Percentiles rank a stretch among this genome's conserved stretches.
Conservation (phyloP, 1,284 basidiomycete species). For the Cryptococcus floricola region DNA sequence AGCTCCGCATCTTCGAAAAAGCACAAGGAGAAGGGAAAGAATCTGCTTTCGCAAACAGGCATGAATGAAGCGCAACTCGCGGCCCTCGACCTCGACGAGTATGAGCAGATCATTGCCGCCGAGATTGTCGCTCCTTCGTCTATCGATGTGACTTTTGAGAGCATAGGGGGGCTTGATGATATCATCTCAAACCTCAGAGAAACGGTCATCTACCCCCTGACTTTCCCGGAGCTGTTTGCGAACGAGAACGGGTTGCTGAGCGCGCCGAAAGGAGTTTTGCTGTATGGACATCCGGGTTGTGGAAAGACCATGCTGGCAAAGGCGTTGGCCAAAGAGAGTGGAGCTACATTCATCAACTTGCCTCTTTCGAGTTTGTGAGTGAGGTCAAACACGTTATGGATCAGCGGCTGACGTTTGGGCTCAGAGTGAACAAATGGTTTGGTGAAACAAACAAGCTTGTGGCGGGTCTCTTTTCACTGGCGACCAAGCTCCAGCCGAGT, state of each 20-base stretch:
- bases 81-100: constrained; percentile 53
- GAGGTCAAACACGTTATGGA: constrained; percentile 35
- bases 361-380: constrained; percentile 60
- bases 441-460: constrained; percentile 98
- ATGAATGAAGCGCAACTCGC: constrained; percentile 48
- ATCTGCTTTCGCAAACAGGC: constrained; percentile 39
- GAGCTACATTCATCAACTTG: constrained; percentile 94
- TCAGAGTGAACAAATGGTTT: constrained; percentile 84
- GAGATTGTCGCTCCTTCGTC: constrained; percentile 54
- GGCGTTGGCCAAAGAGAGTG: constrained; percentile 91
- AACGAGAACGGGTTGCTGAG: constrained; percentile 57
- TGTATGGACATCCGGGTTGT: constrained; percentile 88
- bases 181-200: constrained; percentile 89
- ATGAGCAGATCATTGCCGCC: constrained; percentile 55
- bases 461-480: constrained; percentile 73
- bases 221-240: constrained; percentile 85
- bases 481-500: constrained; percentile 66
- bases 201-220: constrained; percentile 92
- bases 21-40: constrained; percentile 42
- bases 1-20: constrained; percentile 30
- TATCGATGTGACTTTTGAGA: constrained; percentile 53
- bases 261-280: constrained; percentile 64
- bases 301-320: constrained; percentile 95
- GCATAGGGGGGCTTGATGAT: constrained; percentile 85
- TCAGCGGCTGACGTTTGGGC: background rate